A percentile compares a stretch with the other conserved stretches of the same genome.
phyloP scores from a whole-genome alignment of 2,329 filamentous ascomycete genomes.

The Verticillium dahliae region DNA sequence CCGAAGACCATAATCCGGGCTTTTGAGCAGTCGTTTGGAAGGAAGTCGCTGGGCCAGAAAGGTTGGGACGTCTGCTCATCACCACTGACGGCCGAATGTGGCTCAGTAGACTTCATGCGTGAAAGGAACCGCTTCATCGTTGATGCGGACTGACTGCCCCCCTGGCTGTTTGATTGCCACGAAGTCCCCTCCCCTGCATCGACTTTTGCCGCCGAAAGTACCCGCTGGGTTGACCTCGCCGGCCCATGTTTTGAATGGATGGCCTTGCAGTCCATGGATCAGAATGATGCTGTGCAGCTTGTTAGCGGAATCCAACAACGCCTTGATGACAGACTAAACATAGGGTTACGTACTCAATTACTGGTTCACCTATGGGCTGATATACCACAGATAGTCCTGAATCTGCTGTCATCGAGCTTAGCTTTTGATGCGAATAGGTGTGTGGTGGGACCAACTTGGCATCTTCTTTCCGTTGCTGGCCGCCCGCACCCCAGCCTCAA shows the following conservation, averaged over 20 bases:
- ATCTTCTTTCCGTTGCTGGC: no score
- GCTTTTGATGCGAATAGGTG: no score
- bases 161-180: no score
- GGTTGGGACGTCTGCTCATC: background rate
- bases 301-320: background rate
- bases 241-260: conserved; percentile 10
- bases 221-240: background rate
- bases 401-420: no score
- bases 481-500: no score
- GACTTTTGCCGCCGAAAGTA: no score
- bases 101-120: background rate
- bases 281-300: conserved; percentile 7
- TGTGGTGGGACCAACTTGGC: no score
- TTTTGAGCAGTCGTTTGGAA: conserved; percentile 3
- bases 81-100: background rate
- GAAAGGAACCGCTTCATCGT: background rate
- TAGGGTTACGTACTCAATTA: no score
- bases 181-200: no score
- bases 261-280: conserved; percentile 10
- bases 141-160: background rate
- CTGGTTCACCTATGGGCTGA: no score
- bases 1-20: conserved; percentile 7
- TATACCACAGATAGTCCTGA: no score
- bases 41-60: conserved; percentile 9
- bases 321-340: no score